phyloP scores from a whole-genome alignment of 768 basidiomycete species.

The Tulasnella sp. region DNA sequence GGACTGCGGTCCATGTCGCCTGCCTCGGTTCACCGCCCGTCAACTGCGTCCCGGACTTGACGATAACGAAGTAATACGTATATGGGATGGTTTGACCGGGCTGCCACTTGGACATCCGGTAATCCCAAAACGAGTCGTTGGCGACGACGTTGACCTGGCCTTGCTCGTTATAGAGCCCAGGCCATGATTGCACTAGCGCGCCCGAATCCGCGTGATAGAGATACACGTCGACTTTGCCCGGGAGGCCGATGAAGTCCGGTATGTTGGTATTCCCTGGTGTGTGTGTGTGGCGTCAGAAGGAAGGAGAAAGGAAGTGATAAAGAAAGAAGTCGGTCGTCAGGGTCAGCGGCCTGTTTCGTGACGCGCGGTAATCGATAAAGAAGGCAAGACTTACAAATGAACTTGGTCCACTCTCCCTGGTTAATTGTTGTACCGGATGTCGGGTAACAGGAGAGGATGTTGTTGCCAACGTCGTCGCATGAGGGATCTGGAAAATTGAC shows the following conservation, averaged over 20 bases:
- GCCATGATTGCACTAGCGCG: conserved; percentile 46
- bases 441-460: conserved; percentile 76
- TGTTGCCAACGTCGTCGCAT: conserved; percentile 52
- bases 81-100: conserved; percentile 54
- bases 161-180: conserved; percentile 53
- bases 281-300: conserved; percentile 9
- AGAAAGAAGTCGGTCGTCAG: conserved; percentile 24
- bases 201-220: conserved; percentile 71
- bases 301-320: conserved; percentile 30
- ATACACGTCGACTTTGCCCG: conserved; percentile 72
- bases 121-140: conserved; percentile 73
- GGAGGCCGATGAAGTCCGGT: conserved; percentile 50
- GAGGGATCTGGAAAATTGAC: conserved; percentile 34
- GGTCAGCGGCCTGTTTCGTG: conserved; percentile 30
- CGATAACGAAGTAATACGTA: conserved; percentile 76
- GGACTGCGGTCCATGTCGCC: conserved; percentile 72
- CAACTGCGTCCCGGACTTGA: conserved; percentile 49
- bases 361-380: conserved; percentile 23
- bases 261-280: conserved; percentile 67
- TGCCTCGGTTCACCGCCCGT: conserved; percentile 62
- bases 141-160: conserved; percentile 53
- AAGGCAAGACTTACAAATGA: conserved; percentile 56
- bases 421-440: conserved; percentile 50
- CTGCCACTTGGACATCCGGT: conserved; percentile 45
- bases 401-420: conserved; percentile 72